Percentiles rank a stretch among this genome's conserved stretches.
These are phyloP conservation scores for Rhizomucor miehei DNA, from an alignment of 371 early-diverging fungal genomes.

Conservation along the genomic window DNA sequence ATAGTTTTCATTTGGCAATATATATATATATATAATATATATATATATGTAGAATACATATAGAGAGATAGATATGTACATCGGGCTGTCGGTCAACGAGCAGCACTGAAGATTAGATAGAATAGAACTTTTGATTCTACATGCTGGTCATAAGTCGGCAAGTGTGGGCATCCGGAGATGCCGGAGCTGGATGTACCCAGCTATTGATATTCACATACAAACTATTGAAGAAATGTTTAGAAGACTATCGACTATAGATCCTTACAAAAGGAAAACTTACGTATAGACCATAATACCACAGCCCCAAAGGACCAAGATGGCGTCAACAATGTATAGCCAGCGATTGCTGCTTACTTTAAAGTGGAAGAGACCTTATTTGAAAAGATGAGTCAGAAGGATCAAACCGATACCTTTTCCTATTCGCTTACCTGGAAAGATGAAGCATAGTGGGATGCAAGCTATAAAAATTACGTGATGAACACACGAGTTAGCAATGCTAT, in stretches of 20 bases:
- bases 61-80: too few species aligned
- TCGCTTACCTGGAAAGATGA: slow-evolving; percentile 48
- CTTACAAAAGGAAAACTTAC: too few species aligned
- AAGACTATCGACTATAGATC: too few species aligned
- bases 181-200: slow-evolving; percentile 29
- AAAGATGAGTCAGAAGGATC: background rate
- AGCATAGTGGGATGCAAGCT: slow-evolving; percentile 44
- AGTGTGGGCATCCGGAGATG: too few species aligned
- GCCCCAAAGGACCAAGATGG: slow-evolving; percentile 54
- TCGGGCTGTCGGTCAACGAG: slow-evolving; percentile 12
- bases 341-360: slow-evolving; percentile 42
- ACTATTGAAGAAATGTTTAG: background rate
- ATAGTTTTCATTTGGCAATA: too few species aligned
- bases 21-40: too few species aligned
- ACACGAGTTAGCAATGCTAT: too few species aligned
- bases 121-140: slow-evolving; percentile 2
- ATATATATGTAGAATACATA: too few species aligned
- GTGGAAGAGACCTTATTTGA: slow-evolving; percentile 52
- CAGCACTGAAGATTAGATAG: slow-evolving; percentile 2
- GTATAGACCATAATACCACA: slow-evolving; percentile 48
- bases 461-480: too few species aligned
- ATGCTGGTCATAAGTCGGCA: background rate
- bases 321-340: slow-evolving; percentile 35
- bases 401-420: background rate
- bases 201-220: slow-evolving; percentile 35